Base-by-base conservation (phyloP, 257 asterid genomes). In the Fraxinus anomala region DNA sequence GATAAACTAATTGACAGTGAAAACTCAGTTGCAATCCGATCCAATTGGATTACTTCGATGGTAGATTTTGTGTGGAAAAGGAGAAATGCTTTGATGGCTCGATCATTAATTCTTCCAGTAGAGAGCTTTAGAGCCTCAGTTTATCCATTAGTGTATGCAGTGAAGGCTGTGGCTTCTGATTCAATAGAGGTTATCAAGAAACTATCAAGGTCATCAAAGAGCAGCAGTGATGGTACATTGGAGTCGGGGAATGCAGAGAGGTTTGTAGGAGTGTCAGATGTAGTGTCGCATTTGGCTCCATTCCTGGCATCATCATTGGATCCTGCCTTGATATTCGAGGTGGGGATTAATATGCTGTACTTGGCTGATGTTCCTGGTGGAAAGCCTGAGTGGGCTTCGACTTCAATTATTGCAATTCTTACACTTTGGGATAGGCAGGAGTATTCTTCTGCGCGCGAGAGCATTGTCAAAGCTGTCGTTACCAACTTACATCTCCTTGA, bases 311-410 rank as follows among this genome's bases (percentile, higher is more conserved):
- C 98, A 10, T 93, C 97, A 1, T 76, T 93, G 88, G 98, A 93
- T 79, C 97, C 98, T 28, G 96, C 96, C 0, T 85, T 91, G 88
- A 90, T 93, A 79, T 93, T 87, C 79, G 98, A 93, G 85, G 98
- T 93, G 86, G 98, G 91, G 80, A 91, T 90, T 76, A 93, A 93
- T 80, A 93, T 91, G 98, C 81, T 93, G 68, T 93, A 90, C 85
- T 83, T 93, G 92, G 97, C 98, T 79, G 98, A 93, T 76, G 97
- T 93, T 72, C 93, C 97, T 31, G 98, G 98, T 71, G 98, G 98
- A 73, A 91, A 91, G 84, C 94, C 98, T 0, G 98, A 93, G 87
- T 93, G 97, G 98, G 98, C 98, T 72, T 91, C 97, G 51, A 85
- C 88, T 0, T 90, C 98, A 33, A 91, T 88, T 73, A 91, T 89